Base-by-base conservation (phyloP, 371 early-diverging fungal genomes). In the Capniomyces stellatus region DNA sequence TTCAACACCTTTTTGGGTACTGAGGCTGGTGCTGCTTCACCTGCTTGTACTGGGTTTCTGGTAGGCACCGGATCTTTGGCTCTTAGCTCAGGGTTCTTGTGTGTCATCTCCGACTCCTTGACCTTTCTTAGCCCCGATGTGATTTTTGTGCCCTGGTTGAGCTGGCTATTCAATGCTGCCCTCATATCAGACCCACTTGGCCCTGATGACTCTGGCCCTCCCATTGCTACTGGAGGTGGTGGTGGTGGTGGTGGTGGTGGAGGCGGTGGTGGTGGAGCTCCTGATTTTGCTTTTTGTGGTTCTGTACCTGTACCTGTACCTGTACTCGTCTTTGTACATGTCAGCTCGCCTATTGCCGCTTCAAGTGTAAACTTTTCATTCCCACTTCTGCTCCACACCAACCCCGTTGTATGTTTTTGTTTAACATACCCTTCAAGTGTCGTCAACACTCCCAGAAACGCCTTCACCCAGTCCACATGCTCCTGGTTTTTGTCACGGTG, bases 1-100 rank as follows among this genome's bases (percentile, higher is more conserved):
- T 89, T 85, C 47, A 78, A 80, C 61, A n/a, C n/a, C 40, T 1
- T 31, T 23, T 1, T 39, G 55, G n/a, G n/a, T n/a, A n/a, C n/a
- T n/a, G n/a, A n/a, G n/a, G n/a, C n/a, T n/a, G n/a, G n/a, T n/a
- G n/a, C n/a, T n/a, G n/a, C n/a, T n/a, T n/a, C n/a, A n/a, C n/a
- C n/a, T n/a, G n/a, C n/a, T n/a, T n/a, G n/a, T n/a, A n/a, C n/a
- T 46, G 51, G 43, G 30, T 8, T 21, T 25, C 23, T 22, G 29
- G 35, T 35, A 10, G 35, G 6, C 35, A 15, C 35, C 15, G 35
- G 10, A 35, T 35, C 10, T 35, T 73, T 61, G 2, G 77, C 78
- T 23, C 93, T 78, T 19, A 93, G 67, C 19, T 72, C 76, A 0
- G 94, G 94, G 73, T 92, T 93, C 71, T 95, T 95, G 75, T 93